Base-by-base conservation (phyloP, 805 yeast species). In the Aciculoconidium aculeatum region DNA sequence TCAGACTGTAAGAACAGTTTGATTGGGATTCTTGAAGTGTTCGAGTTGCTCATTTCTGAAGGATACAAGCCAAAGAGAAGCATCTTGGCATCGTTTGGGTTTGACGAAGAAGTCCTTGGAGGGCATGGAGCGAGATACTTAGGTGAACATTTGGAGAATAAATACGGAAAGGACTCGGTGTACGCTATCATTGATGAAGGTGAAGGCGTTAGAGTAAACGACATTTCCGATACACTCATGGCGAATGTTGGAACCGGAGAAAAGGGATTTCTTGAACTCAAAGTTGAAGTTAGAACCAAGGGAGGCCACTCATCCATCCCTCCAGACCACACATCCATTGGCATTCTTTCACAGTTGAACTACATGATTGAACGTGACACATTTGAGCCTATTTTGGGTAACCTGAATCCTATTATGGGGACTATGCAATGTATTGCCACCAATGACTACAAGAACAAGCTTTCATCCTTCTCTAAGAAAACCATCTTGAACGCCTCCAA, bases 251-350 rank as follows among this genome's bases (percentile, higher is more conserved):
- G 52, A 6, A 51, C 59, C 3, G 56, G 71, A 11, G 82, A 70
- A 20, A 58, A 67, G 27, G 66, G 67, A 17, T 60, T 74, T 35
- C 72, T 78, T 3, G 55, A 68, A 40, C 42, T 69, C 3, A 37
- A 46, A 16, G 60, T 80, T 23, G 61, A 63, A 3, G 54, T 81
- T 22, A 55, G 57, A 14, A 76, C 82, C 12, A 73, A 75, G 9
- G 94, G 94, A 21, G 94, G 94, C 7, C 94, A 82, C 48, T 75
- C 90, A 1, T 79, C 88, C 6, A 51, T 69, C n/a, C 92, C 94
- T 7, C 90, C 88, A 2, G 79, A 73, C 27, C 92, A 84, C 47
- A 82, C 94, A 4, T 69, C 81, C 2, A 81, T 85, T 54, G 95
- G 92, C 8, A 68, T 84, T 20, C 61, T 78, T 29, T 65, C 85